These are phyloP conservation scores for Fusarium sp. DNA, from an alignment of 2,329 filamentous ascomycete species.

Conservation along the genomic window DNA sequence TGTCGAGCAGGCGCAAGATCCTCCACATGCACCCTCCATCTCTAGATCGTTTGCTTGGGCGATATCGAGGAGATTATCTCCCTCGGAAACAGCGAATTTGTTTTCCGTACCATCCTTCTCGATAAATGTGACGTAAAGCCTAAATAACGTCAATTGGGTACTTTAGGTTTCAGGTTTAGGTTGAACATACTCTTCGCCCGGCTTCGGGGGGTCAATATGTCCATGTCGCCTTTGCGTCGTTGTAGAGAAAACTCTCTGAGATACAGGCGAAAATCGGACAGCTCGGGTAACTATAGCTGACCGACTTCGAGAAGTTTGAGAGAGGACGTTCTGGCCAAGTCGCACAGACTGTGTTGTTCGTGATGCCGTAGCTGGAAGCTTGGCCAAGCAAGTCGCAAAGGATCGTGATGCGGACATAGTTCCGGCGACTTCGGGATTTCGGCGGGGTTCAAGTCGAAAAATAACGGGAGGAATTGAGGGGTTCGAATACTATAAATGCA, in stretches of 20 bases:
- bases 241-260: slow-evolving; percentile 70
- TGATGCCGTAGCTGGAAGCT: slow-evolving; percentile 46
- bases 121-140: slow-evolving; percentile 89
- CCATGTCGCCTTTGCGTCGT: slow-evolving; percentile 74
- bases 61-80: slow-evolving; percentile 95
- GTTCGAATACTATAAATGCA: slow-evolving; percentile 3
- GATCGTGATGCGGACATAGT: slow-evolving; percentile 50
- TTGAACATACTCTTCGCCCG: slow-evolving; percentile 84
- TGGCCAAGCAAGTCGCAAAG: slow-evolving; percentile 48
- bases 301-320: slow-evolving; percentile 37
- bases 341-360: slow-evolving; percentile 45
- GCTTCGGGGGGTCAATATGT: slow-evolving; percentile 84
- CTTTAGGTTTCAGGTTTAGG: not conserved
- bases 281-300: slow-evolving; percentile 15
- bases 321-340: slow-evolving; percentile 22
- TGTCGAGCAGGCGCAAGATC: slow-evolving; percentile 91
- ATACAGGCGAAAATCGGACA: slow-evolving; percentile 32
- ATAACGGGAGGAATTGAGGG: slow-evolving; percentile 8
- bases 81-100: slow-evolving; percentile 82
- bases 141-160: slow-evolving; percentile 50
- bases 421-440: slow-evolving; percentile 27
- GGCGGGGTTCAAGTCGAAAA: slow-evolving; percentile 11
- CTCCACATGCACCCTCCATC: slow-evolving; percentile 98
- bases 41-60: slow-evolving; percentile 94
- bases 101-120: slow-evolving; percentile 86